A percentile compares a stretch with the other conserved stretches of the same genome.
These are phyloP conservation scores for Blastosporella zonata DNA, from an alignment of 1,284 basidiomycete genomes.

Conservation along the genomic window DNA sequence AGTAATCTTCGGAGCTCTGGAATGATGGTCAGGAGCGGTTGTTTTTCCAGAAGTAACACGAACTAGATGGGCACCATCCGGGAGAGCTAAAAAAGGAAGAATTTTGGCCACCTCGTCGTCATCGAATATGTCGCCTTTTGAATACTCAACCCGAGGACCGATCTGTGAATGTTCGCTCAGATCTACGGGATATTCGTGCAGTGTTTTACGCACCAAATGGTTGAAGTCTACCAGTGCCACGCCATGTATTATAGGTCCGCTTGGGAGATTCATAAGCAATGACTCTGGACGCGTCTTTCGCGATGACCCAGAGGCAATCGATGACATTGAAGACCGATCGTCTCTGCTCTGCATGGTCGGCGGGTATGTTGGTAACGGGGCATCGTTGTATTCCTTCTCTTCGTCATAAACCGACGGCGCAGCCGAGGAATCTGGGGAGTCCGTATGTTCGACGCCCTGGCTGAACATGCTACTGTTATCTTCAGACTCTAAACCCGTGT, in stretches of 20 bases:
- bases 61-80: constrained; percentile 95
- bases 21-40: constrained; percentile 11
- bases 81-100: constrained; percentile 95
- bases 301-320: constrained; percentile 63
- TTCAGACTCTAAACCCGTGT: constrained; percentile 53
- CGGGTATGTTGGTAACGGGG: constrained; percentile 49
- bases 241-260: constrained; percentile 69
- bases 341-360: constrained; percentile 47
- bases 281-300: constrained; percentile 77
- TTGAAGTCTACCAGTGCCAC: constrained; percentile 90
- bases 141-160: constrained; percentile 88
- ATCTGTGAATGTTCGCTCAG: constrained; percentile 47
- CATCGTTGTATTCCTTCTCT: constrained; percentile 28
- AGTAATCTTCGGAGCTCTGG: constrained; percentile 92
- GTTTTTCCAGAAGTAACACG: constrained; percentile 18
- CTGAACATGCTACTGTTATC: constrained; percentile 50
- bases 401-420: constrained; percentile 48
- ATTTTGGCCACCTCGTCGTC: constrained; percentile 82
- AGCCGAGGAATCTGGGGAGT: constrained; percentile 50
- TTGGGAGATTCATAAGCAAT: constrained; percentile 54
- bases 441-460: constrained; percentile 30
- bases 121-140: constrained; percentile 65
- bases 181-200: not conserved
- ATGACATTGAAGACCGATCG: constrained; percentile 57
- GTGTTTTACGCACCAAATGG: constrained; percentile 60